phyloP scores from a whole-genome alignment of 768 basidiomycete genomes.

The Boletus rubroflammeus region DNA sequence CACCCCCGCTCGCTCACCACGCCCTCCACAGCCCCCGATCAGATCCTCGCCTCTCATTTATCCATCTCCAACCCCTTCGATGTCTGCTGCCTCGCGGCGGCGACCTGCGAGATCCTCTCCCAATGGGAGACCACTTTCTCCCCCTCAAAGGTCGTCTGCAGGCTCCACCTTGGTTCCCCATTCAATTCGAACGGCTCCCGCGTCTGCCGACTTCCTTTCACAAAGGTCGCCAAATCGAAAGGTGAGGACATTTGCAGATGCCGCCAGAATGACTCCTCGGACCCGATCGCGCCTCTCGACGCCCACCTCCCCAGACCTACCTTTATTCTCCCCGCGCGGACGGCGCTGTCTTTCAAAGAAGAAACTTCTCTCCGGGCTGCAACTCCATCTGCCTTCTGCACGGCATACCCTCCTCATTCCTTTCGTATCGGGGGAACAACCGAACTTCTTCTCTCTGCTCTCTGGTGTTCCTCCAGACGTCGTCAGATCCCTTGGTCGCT shows the following conservation, averaged over 20 bases:
- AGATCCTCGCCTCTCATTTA: not conserved
- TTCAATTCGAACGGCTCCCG: not conserved
- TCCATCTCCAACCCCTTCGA: not conserved
- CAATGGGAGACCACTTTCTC: not conserved
- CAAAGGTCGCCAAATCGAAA: slow-evolving; percentile 5
- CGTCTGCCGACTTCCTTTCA: slow-evolving; percentile 6
- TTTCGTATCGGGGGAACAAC: too few species aligned
- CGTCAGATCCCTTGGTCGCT: too few species aligned
- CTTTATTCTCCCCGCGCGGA: too few species aligned
- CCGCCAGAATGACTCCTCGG: slow-evolving; percentile 22
- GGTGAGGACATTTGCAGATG: slow-evolving; percentile 36
- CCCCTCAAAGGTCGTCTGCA: not conserved
- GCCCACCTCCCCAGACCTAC: too few species aligned
- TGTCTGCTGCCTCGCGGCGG: not conserved
- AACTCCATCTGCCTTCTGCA: too few species aligned
- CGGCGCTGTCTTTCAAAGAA: too few species aligned
- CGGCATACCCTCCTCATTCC: too few species aligned
- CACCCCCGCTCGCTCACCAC: slow-evolving; percentile 23
- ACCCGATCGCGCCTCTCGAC: too few species aligned
- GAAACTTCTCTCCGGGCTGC: too few species aligned
- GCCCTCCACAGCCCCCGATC: not conserved
- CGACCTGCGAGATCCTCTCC: not conserved
- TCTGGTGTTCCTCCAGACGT: too few species aligned
- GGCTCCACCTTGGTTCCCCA: fast-evolving
- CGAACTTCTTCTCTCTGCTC: too few species aligned